These are phyloP conservation scores for Rickenella mellea DNA, from an alignment of 768 basidiomycete species.

Conservation along the genomic window DNA sequence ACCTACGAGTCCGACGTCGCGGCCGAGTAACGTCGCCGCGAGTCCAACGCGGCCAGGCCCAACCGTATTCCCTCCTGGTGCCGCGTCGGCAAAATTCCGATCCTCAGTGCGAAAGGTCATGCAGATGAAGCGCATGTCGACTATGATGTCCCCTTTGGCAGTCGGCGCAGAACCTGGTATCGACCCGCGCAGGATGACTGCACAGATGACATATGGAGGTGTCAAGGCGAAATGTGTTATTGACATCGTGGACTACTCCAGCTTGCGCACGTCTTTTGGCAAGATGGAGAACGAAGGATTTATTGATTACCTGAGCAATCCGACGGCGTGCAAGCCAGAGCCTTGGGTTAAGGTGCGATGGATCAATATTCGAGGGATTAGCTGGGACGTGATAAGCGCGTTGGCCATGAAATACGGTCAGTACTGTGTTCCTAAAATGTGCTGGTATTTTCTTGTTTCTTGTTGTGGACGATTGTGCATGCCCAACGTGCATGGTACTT, in stretches of 20 bases:
- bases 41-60: neutral
- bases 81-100: slow-evolving; percentile 51
- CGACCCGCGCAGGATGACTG: slow-evolving; percentile 52
- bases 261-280: slow-evolving; percentile 40
- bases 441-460: neutral
- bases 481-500: too few relatives aligned
- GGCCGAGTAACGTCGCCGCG: neutral
- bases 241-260: slow-evolving; percentile 59
- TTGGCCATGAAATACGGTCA: slow-evolving; percentile 55
- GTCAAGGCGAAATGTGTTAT: slow-evolving; percentile 55
- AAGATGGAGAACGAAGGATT: slow-evolving; percentile 56
- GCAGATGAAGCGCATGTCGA: slow-evolving; percentile 45
- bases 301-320: slow-evolving; percentile 40
- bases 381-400: slow-evolving; percentile 67
- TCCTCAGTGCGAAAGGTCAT: slow-evolving; percentile 53
- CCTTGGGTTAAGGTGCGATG: slow-evolving; percentile 63
- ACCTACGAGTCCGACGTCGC: neutral
- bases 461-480: too few relatives aligned
- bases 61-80: too few relatives aligned
- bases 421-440: slow-evolving; percentile 8
- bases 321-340: slow-evolving; percentile 34
- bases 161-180: slow-evolving; percentile 66
- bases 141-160: slow-evolving; percentile 21
- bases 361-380: slow-evolving; percentile 61
- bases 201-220: slow-evolving; percentile 45